Base-by-base conservation (phyloP, 106 monocot species). In the Dendrobium chrysotoxum region DNA sequence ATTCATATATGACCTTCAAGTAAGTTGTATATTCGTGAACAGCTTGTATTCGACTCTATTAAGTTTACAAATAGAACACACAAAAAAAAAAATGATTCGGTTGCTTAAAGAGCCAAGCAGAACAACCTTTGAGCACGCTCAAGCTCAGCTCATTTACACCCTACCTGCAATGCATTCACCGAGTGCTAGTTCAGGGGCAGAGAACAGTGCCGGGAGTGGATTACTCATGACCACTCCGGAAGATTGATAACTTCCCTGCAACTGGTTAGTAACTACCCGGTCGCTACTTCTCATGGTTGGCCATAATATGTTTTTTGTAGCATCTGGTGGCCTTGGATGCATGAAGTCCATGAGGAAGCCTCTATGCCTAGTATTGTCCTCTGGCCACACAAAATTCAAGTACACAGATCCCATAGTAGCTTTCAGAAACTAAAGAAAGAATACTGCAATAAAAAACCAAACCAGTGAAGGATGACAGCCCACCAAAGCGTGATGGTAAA, bases 341-440 rank as follows among this genome's bases (percentile, higher is more conserved):
- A 82, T 82, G 84, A 91, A 91, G 79, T 89, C 86, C 89, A 90
- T 76, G 5, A 89, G 71, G 77, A 86, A 89, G 75, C 89, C 79
- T 79, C 91, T 82, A 81, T 77, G 70, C 54, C 87, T 84, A 57
- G 77, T 78, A 31, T 53, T 50, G 77, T 50, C 50, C 12, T 77
- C 77, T 40, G 75, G 40, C n/a, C 38, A 28, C 53, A 53, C 10
- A 46, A 44, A 25, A 15, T 74, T 45, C 45, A 40, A 8, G 45
- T 38, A 25, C 4, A 45, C 25, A 45, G 61, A 61, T n/a, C n/a
- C 61, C 21, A 61, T 50, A 13, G 50, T 16, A 50, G 50, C n/a
- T 61, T 61, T 11, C n/a, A 61, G 40, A 50, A 77, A 26, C 2
- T 50, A 1, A 5, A 50, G 50, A 53, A 44, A 17, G 39, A 45